Conservation (phyloP, 2,329 filamentous ascomycete genomes). For the Magnaporthales sp. region DNA sequence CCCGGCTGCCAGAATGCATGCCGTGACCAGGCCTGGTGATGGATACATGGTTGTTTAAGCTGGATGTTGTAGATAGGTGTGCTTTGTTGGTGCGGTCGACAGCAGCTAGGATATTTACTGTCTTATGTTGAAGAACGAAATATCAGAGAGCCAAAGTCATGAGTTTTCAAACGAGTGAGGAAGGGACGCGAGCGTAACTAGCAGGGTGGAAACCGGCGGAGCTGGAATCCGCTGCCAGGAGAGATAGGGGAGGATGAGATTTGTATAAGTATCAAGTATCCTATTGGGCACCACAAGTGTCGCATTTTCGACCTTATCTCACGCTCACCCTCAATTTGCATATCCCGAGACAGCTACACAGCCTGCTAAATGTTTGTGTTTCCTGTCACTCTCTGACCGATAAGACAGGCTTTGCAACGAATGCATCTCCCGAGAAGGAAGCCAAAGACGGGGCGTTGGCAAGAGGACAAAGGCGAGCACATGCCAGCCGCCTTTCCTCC, state of each 20-base stretch:
- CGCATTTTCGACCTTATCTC: background rate
- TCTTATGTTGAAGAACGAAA: background rate
- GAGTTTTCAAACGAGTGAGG: background rate
- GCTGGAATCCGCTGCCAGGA: background rate
- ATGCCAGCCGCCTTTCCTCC: background rate
- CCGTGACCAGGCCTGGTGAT: background rate
- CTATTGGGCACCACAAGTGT: background rate
- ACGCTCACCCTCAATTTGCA: background rate
- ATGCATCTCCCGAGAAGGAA: background rate
- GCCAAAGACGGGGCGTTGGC: background rate
- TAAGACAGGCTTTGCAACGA: background rate
- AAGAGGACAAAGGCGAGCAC: background rate
- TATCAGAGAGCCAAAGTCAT: background rate
- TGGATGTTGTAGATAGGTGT: background rate
- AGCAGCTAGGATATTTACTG: background rate
- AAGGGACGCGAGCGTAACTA: background rate
- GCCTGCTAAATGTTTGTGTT: background rate
- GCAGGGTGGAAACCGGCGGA: background rate
- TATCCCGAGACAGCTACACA: background rate
- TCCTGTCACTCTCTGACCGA: background rate
- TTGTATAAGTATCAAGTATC: background rate
- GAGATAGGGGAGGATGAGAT: background rate
- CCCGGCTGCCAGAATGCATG: background rate
- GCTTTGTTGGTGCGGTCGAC: background rate
- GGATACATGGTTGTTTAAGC: background rate